Conservation (phyloP, 208 protist genomes). For the Trypanosoma congolense region DNA sequence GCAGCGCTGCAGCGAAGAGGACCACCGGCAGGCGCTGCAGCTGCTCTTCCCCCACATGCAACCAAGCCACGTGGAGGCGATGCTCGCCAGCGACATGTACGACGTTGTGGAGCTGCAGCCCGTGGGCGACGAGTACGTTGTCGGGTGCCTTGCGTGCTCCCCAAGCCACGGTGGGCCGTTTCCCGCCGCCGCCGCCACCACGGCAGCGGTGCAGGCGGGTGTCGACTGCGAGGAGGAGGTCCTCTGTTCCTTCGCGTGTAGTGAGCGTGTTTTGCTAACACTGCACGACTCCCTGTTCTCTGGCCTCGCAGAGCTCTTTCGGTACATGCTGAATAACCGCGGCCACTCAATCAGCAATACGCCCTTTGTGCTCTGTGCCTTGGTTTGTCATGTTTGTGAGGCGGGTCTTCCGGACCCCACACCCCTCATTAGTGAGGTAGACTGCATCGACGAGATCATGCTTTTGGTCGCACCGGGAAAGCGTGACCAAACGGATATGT, state of each 20-base stretch:
- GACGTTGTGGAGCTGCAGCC: constrained; percentile 71
- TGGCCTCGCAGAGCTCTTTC: constrained; percentile 47
- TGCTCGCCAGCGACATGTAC: constrained; percentile 44
- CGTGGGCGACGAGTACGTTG: constrained; percentile 33
- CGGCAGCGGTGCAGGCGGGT: constrained; percentile 19
- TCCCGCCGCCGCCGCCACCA: neutral
- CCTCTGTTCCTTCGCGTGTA: constrained; percentile 58
- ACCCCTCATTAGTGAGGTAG: constrained; percentile 70
- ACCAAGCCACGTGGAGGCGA: constrained; percentile 35
- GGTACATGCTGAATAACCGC: constrained; percentile 21
- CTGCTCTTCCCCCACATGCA: constrained; percentile 34
- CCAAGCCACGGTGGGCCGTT: constrained; percentile 16
- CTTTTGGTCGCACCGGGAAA: constrained; percentile 73
- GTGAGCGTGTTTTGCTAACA: constrained; percentile 51
- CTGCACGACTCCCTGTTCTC: constrained; percentile 53
- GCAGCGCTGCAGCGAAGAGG: constrained; percentile 26
- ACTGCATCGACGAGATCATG: constrained; percentile 87
- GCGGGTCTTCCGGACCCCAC: constrained; percentile 66
- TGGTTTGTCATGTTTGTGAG: constrained; percentile 60
- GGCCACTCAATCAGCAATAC: constrained; percentile 7
- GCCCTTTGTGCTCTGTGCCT: constrained; percentile 34
- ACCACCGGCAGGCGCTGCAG: constrained; percentile 29
- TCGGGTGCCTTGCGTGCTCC: constrained; percentile 54
- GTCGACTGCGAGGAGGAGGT: constrained; percentile 30
- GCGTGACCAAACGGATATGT: constrained; percentile 77